Percentiles rank a stretch among this genome's conserved stretches.
Conservation (phyloP, 78 protist species). For the Isochrysis galbana region DNA sequence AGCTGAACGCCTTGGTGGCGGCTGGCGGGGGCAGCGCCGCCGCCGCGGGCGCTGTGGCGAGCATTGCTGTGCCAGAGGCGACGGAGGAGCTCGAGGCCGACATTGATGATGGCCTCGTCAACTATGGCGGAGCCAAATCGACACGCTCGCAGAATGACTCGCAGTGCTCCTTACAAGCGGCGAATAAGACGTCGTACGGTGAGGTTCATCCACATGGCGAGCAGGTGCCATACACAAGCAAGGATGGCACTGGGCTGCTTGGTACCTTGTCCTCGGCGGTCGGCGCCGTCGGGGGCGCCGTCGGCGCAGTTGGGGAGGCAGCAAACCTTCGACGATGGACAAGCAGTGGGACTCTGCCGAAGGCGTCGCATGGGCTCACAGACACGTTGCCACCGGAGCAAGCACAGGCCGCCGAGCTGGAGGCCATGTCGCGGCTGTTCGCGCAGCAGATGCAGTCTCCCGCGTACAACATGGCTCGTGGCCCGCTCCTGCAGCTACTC, state of each 20-base stretch:
- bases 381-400: neutral
- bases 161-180: too few relatives aligned
- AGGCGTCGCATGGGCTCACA: too few relatives aligned
- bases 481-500: conserved; percentile 17
- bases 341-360: too few relatives aligned
- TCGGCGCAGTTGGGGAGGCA: neutral
- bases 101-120: neutral
- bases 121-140: neutral
- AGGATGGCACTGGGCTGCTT: too few relatives aligned
- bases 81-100: neutral
- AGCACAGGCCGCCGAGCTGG: neutral
- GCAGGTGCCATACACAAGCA: too few relatives aligned
- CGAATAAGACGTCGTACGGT: too few relatives aligned
- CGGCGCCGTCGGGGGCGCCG: neutral
- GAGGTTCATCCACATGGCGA: too few relatives aligned
- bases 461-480: neutral
- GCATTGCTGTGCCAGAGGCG: neutral
- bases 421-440: neutral
- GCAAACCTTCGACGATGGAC: too few relatives aligned
- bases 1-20: neutral
- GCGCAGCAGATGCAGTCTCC: neutral
- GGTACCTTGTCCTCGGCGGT: neutral
- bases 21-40: neutral
- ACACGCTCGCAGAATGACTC: too few relatives aligned
- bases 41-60: neutral